Conservation (phyloP, 768 basidiomycete genomes). For the Lactifluus volemus region DNA sequence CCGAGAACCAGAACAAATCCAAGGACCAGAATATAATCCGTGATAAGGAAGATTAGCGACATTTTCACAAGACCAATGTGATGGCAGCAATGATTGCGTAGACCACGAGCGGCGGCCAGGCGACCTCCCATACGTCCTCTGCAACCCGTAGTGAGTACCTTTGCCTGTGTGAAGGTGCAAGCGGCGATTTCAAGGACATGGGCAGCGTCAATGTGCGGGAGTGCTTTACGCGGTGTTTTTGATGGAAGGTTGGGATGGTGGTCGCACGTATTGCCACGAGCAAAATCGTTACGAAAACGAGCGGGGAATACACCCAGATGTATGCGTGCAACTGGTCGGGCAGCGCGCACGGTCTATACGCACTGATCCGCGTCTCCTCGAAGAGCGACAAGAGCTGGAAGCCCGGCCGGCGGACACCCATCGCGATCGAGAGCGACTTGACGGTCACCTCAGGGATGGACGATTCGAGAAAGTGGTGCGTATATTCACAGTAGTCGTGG, state of each 20-base stretch:
- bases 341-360: constrained; percentile 63
- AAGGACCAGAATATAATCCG: not conserved
- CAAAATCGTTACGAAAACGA: constrained; percentile 51
- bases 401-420: constrained; percentile 78
- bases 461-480: constrained; percentile 33
- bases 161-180: not conserved
- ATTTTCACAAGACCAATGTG: not conserved
- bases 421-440: constrained; percentile 85
- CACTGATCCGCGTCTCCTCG: constrained; percentile 31
- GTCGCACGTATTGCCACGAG: constrained; percentile 27
- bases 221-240: not conserved
- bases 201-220: not conserved
- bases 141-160: not conserved
- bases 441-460: constrained; percentile 70
- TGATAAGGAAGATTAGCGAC: too few species aligned
- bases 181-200: too few species aligned
- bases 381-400: constrained; percentile 83
- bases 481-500: constrained; percentile 88
- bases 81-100: not conserved
- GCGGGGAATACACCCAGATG: constrained; percentile 58
- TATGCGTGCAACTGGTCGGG: constrained; percentile 83
- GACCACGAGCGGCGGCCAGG: constrained; percentile 5
- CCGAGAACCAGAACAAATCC: not conserved
- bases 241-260: not conserved
- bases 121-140: not conserved